phyloP scores from a whole-genome alignment of 1,284 basidiomycete species.

The Tausonia pullulans region DNA sequence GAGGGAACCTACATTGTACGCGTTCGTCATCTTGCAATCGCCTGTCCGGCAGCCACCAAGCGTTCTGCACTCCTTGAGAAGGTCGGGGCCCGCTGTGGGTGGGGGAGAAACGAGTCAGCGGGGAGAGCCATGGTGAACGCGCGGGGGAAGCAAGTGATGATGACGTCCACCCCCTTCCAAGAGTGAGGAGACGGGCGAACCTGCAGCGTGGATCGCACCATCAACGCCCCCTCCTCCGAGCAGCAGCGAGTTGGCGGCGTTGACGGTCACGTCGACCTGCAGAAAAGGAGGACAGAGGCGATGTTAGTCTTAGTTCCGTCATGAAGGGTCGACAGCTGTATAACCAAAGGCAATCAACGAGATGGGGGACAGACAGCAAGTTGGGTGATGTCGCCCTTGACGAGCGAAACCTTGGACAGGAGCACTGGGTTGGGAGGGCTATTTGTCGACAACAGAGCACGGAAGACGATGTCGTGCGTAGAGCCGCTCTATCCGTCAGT shows the following conservation, averaged over 20 bases:
- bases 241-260: constrained; percentile 11
- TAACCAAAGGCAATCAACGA: neutral
- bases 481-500: too few relatives aligned
- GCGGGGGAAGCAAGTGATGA: too few relatives aligned
- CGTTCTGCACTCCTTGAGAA: constrained; percentile 55
- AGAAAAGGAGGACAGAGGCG: neutral
- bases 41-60: constrained; percentile 64
- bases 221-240: constrained; percentile 15
- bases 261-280: constrained; percentile 6
- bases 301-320: neutral
- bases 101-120: too few relatives aligned
- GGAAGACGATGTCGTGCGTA: too few relatives aligned
- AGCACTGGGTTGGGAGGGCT: too few relatives aligned
- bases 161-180: too few relatives aligned
- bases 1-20: constrained; percentile 58
- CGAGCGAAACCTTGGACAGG: neutral
- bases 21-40: constrained; percentile 66
- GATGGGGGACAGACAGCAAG: neutral
- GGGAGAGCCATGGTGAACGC: too few relatives aligned
- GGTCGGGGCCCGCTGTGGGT: constrained; percentile 47
- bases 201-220: constrained; percentile 44
- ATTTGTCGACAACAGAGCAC: too few relatives aligned
- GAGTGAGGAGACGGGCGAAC: too few relatives aligned
- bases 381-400: constrained; percentile 14
- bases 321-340: neutral